phyloP scores from a whole-genome alignment of 345 rosid species.

The Salix suchowensis region DNA sequence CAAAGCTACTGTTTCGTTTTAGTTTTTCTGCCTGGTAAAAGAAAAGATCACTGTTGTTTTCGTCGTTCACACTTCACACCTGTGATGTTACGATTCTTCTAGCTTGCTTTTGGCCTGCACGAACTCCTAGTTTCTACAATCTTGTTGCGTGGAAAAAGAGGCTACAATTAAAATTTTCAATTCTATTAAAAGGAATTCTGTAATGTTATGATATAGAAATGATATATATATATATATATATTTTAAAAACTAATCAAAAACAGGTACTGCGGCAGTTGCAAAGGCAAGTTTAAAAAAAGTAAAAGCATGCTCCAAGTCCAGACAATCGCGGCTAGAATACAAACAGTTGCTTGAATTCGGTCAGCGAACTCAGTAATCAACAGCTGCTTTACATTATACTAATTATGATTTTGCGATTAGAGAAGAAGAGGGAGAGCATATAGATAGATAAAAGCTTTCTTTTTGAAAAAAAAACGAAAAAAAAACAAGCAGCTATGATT shows the following conservation, averaged over 20 bases:
- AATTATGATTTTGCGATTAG: neutral
- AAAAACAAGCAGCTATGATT: conserved; percentile 5
- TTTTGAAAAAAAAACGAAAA: neutral
- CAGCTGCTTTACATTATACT: neutral
- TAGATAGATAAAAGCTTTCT: neutral
- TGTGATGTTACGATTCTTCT: neutral
- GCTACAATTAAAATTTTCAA: too few species aligned
- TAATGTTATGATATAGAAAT: neutral
- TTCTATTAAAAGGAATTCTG: neutral
- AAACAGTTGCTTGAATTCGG: neutral
- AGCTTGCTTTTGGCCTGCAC: neutral
- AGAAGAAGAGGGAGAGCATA: neutral
- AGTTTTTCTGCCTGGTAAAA: neutral
- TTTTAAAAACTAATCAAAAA: too few species aligned
- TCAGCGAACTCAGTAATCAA: neutral
- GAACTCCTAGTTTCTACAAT: neutral
- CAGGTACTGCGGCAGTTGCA: too few species aligned
- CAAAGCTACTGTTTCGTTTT: too few species aligned
- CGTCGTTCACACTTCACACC: neutral
- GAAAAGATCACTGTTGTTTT: neutral
- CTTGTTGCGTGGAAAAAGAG: too few species aligned
- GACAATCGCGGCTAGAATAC: neutral
- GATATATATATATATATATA: too few species aligned
- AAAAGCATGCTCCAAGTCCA: neutral
- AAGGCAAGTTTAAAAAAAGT: too few species aligned